phyloP scores from a whole-genome alignment of 805 yeast genomes.

The Maudiozyma turicensis region DNA sequence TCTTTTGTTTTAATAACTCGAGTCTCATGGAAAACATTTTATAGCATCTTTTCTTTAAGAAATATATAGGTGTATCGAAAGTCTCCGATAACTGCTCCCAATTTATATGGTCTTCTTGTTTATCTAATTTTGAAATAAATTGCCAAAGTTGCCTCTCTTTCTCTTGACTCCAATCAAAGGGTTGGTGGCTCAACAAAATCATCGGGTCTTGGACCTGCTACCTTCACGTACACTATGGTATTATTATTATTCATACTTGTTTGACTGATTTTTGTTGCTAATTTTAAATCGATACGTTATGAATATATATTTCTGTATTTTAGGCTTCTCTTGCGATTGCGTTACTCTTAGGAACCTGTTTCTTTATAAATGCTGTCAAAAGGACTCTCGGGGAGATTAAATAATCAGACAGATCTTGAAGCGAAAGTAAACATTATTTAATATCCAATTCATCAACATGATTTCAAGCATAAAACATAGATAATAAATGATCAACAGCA shows the following conservation, averaged over 20 bases:
- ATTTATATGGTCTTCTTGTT: slow-evolving; percentile 17
- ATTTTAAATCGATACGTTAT: not conserved
- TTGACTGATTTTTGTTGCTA: no score
- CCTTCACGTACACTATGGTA: slow-evolving; percentile 35
- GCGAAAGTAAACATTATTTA: not conserved
- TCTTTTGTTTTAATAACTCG: slow-evolving; percentile 18
- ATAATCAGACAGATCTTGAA: not conserved
- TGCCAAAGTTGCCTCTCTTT: slow-evolving; percentile 28
- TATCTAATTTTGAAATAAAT: slow-evolving; percentile 17
- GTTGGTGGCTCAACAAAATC: slow-evolving; percentile 33
- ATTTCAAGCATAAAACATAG: no score
- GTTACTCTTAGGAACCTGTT: no score
- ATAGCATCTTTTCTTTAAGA: slow-evolving; percentile 23
- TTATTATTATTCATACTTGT: slow-evolving; percentile 21
- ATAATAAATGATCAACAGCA: no score
- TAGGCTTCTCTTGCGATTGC: not conserved
- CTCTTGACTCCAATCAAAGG: slow-evolving; percentile 26
- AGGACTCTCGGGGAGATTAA: not conserved
- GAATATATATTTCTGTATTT: not conserved
- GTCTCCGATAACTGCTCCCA: slow-evolving; percentile 27
- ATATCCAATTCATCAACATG: no score
- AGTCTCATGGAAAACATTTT: slow-evolving; percentile 22
- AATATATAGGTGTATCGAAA: slow-evolving; percentile 29
- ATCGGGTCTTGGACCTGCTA: slow-evolving; percentile 33
- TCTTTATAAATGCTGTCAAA: no score